A percentile compares a stretch with the other conserved stretches of the same genome.
Conservation (phyloP, 108 stramenopile species). For the Skeletonema grethae region DNA sequence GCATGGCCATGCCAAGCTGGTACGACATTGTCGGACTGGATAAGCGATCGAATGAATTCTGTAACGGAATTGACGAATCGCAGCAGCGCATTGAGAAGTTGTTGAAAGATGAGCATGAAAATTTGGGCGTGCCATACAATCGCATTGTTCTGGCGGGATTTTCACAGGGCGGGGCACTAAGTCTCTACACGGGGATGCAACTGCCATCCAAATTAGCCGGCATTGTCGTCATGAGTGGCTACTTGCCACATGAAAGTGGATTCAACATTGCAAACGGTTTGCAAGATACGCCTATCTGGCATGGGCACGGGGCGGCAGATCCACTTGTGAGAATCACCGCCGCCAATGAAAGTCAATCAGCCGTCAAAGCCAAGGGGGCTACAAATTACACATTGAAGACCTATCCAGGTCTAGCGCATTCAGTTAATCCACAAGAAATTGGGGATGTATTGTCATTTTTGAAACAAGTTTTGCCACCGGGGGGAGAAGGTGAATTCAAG, state of each 20-base stretch:
- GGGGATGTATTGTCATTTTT: constrained; percentile 70
- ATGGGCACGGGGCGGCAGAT: constrained; percentile 90
- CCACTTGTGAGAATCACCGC: constrained; percentile 73
- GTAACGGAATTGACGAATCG: constrained; percentile 81
- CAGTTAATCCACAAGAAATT: constrained; percentile 77
- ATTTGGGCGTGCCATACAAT: constrained; percentile 71
- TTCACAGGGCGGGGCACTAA: constrained; percentile 90
- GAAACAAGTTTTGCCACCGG: constrained; percentile 64
- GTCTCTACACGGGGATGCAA: constrained; percentile 88
- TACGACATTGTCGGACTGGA: constrained; percentile 90
- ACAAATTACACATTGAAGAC: constrained; percentile 74
- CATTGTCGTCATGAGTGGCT: constrained; percentile 85
- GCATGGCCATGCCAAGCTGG: constrained; percentile 91
- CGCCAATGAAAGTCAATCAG: constrained; percentile 73
- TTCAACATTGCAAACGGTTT: constrained; percentile 65
- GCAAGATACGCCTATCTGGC: constrained; percentile 75
- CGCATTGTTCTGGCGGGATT: constrained; percentile 95
- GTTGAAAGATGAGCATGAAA: constrained; percentile 69
- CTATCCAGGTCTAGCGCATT: constrained; percentile 82
- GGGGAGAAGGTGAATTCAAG: constrained; percentile 59
- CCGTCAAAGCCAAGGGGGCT: constrained; percentile 59
- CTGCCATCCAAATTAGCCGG: constrained; percentile 69
- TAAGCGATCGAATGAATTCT: constrained; percentile 84
- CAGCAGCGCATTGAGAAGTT: constrained; percentile 49
- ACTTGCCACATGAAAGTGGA: constrained; percentile 73